These are phyloP conservation scores for Dactylellina cionopaga DNA, from an alignment of 2,329 filamentous ascomycete species.

Conservation along the genomic window DNA sequence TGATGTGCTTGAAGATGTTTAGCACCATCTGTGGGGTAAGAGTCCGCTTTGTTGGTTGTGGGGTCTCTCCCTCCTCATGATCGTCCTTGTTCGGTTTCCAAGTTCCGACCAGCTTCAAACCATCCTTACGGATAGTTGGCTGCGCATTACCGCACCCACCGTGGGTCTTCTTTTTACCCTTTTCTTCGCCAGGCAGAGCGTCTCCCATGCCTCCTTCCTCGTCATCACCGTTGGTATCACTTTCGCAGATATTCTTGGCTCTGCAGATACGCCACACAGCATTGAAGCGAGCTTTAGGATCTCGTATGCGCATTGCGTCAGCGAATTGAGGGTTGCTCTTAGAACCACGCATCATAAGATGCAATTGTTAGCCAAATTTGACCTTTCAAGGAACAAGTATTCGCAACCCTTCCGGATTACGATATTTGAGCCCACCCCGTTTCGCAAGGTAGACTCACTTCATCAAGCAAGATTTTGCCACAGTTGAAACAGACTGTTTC, in stretches of 20 bases:
- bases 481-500: constrained; percentile 99
- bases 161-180: constrained; percentile 63
- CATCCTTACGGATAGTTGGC: constrained; percentile 86
- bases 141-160: constrained; percentile 97
- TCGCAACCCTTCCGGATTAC: constrained; percentile 20
- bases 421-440: constrained; percentile 46
- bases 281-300: constrained; percentile 94
- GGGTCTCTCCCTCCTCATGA: constrained; percentile 76
- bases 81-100: constrained; percentile 76
- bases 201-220: constrained; percentile 66
- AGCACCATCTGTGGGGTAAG: constrained; percentile 87
- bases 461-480: constrained; percentile 95
- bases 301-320: constrained; percentile 82
- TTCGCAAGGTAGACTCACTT: constrained; percentile 80
- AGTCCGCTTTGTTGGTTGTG: constrained; percentile 78
- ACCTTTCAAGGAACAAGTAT: constrained; percentile 43
- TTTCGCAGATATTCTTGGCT: constrained; percentile 84
- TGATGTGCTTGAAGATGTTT: constrained; percentile 85
- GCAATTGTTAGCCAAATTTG: constrained; percentile 56
- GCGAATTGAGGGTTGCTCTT: constrained; percentile 86
- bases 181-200: constrained; percentile 54
- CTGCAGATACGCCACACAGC: constrained; percentile 92
- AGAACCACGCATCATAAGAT: constrained; percentile 57
- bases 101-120: constrained; percentile 80
- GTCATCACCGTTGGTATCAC: constrained; percentile 74